Conservation (phyloP, 306 rosid species). For the Sophora flavescens region DNA sequence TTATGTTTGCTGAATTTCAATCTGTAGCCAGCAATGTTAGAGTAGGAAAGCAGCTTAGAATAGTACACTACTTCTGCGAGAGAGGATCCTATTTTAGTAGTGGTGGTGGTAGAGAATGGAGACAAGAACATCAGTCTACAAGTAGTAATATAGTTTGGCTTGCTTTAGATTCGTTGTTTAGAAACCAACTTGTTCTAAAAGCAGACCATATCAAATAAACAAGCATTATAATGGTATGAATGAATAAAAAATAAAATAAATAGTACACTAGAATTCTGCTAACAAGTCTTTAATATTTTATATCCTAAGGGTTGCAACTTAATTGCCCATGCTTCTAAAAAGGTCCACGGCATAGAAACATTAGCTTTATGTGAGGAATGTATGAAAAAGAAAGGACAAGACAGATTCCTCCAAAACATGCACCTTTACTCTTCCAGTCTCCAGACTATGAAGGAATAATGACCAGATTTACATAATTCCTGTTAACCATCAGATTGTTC, state of each 20-base stretch:
- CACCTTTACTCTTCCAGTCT: constrained; percentile 3
- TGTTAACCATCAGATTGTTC: not conserved
- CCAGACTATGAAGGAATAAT: not conserved
- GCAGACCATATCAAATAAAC: not conserved
- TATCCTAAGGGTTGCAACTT: not conserved
- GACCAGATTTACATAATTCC: not conserved
- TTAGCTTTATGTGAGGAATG: not conserved
- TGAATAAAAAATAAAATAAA: constrained; percentile 23
- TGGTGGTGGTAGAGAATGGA: constrained; percentile 27
- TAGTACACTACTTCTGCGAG: constrained; percentile 5
- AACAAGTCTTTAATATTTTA: not conserved
- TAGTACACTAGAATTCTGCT: not conserved
- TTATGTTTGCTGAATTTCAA: constrained; percentile 37
- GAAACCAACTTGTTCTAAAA: constrained; percentile 20
- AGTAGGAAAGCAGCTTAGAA: constrained; percentile 46
- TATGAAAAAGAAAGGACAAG: constrained; percentile 12
- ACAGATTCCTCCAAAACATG: not conserved
- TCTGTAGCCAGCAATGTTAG: constrained; percentile 42
- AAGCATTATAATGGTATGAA: not conserved
- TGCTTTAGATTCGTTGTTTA: not conserved
- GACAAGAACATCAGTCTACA: constrained; percentile 18
- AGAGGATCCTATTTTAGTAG: constrained; percentile 34
- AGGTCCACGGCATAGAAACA: not conserved
- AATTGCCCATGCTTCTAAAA: not conserved
- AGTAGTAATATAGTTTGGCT: constrained; percentile 17